phyloP scores from a whole-genome alignment of 331 rosid species.

The Prunus yedoensis region DNA sequence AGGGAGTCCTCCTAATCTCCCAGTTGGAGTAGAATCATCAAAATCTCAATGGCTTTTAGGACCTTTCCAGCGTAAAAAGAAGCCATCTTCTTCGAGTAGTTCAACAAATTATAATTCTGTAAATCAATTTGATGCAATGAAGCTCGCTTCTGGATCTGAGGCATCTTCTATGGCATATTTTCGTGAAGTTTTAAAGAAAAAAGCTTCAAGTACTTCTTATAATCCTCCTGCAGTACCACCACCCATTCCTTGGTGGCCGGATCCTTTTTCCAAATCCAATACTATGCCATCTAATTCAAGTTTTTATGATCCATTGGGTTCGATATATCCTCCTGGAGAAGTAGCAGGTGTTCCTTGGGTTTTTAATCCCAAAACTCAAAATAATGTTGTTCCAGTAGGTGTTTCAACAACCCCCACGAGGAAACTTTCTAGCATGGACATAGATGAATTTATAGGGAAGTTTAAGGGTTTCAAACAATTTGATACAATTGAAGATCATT shows the following conservation, averaged over 20 bases:
- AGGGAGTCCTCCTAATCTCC: constrained; percentile 36
- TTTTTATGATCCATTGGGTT: constrained; percentile 32
- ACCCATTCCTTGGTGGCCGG: constrained; percentile 26
- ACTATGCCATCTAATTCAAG: constrained; percentile 21
- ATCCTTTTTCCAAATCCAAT: constrained; percentile 21
- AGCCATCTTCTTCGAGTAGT: constrained; percentile 30
- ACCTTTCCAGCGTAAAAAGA: constrained; percentile 45
- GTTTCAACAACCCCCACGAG: constrained; percentile 28
- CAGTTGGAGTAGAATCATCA: constrained; percentile 44
- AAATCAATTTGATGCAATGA: constrained; percentile 32
- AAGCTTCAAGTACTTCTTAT: constrained; percentile 15
- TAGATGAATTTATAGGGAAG: constrained; percentile 57
- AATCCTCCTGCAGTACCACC: constrained; percentile 32
- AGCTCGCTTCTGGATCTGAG: constrained; percentile 39
- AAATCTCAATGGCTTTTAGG: constrained; percentile 44
- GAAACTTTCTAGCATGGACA: constrained; percentile 37
- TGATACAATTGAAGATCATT: constrained; percentile 65
- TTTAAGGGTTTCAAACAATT: constrained; percentile 64
- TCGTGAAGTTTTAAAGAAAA: constrained; percentile 27
- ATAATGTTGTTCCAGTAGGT: constrained; percentile 27
- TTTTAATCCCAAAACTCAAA: constrained; percentile 30
- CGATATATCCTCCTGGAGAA: constrained; percentile 33
- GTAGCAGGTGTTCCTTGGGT: constrained; percentile 34
- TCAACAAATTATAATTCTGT: constrained; percentile 28
- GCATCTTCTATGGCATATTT: constrained; percentile 28